phyloP scores from a whole-genome alignment of 495 filamentous ascomycete species.

The Apodospora peruviana region DNA sequence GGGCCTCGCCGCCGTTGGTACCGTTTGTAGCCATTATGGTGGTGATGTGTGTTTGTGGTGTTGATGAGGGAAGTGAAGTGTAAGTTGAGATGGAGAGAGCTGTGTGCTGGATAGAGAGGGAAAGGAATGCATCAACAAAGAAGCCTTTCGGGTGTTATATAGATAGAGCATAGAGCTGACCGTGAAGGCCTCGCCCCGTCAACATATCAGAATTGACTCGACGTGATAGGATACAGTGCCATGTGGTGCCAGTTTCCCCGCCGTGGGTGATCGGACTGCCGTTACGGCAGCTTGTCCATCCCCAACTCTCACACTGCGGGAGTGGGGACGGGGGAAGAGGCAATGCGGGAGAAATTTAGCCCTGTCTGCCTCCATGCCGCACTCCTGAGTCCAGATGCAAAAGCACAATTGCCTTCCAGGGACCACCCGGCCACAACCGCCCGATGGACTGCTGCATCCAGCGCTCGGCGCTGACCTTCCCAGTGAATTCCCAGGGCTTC shows the following conservation, averaged over 20 bases:
- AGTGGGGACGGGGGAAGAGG: conserved; percentile 17
- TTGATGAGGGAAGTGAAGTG: neutral
- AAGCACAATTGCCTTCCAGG: neutral
- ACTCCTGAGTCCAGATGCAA: neutral
- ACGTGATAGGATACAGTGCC: conserved; percentile 20
- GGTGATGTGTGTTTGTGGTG: neutral
- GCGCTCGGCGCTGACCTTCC: too few relatives aligned
- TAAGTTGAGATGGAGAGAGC: neutral
- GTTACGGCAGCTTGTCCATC: conserved; percentile 25
- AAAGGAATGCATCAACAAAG: too few relatives aligned
- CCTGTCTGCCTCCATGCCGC: conserved; percentile 9
- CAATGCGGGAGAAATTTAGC: conserved; percentile 32
- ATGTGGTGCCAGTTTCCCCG: conserved; percentile 28
- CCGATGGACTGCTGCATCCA: neutral
- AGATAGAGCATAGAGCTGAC: too few relatives aligned
- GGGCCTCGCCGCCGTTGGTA: neutral
- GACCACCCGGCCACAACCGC: neutral
- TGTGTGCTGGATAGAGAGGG: neutral
- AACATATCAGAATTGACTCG: conserved; percentile 11
- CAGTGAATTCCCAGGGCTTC: too few relatives aligned
- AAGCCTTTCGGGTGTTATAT: too few relatives aligned
- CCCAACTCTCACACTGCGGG: conserved; percentile 17
- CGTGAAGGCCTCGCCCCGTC: too few relatives aligned
- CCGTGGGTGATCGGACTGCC: conserved; percentile 20
- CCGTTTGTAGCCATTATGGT: conserved; percentile 19